Conservation (phyloP, 345 rosid species). For the Eutrema heterophyllum region DNA sequence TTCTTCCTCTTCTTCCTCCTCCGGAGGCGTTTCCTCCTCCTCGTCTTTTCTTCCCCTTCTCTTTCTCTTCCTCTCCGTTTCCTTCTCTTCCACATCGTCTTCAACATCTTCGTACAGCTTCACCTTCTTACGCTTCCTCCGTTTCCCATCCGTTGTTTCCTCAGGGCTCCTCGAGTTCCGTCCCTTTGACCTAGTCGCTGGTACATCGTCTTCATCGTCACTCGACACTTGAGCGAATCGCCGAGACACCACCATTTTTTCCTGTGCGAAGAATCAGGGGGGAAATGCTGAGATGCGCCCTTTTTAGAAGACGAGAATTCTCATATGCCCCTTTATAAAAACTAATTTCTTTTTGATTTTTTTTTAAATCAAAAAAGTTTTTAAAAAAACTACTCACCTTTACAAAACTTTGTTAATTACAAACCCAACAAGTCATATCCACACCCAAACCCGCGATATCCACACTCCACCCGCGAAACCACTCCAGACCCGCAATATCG, state of each 20-base stretch:
- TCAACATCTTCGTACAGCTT: constrained; percentile 40
- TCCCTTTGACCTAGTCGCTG: constrained; percentile 25
- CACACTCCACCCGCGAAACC: too few relatives aligned
- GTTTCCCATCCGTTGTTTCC: constrained; percentile 28
- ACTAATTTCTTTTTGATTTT: too few relatives aligned
- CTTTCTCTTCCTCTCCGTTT: constrained; percentile 20
- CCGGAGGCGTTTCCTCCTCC: constrained; percentile 17
- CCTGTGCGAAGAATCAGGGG: not conserved
- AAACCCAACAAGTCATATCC: too few relatives aligned
- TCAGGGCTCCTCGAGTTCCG: constrained; percentile 28
- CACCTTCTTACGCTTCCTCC: constrained; percentile 52
- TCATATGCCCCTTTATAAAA: too few relatives aligned
- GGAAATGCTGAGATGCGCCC: too few relatives aligned
- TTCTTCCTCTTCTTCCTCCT: not conserved
- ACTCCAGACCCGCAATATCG: too few relatives aligned
- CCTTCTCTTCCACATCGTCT: constrained; percentile 30
- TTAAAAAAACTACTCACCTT: too few relatives aligned
- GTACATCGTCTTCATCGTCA: constrained; percentile 74
- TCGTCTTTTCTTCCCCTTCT: constrained; percentile 25
- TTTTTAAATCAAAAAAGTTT: too few relatives aligned
- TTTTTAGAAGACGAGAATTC: too few relatives aligned
- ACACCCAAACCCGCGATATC: too few relatives aligned
- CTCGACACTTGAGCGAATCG: constrained; percentile 71
- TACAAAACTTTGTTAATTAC: too few relatives aligned
- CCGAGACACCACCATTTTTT: constrained; percentile 47